These are phyloP conservation scores for Balansia obtecta DNA, from an alignment of 2,329 filamentous ascomycete genomes.

Conservation along the genomic window DNA sequence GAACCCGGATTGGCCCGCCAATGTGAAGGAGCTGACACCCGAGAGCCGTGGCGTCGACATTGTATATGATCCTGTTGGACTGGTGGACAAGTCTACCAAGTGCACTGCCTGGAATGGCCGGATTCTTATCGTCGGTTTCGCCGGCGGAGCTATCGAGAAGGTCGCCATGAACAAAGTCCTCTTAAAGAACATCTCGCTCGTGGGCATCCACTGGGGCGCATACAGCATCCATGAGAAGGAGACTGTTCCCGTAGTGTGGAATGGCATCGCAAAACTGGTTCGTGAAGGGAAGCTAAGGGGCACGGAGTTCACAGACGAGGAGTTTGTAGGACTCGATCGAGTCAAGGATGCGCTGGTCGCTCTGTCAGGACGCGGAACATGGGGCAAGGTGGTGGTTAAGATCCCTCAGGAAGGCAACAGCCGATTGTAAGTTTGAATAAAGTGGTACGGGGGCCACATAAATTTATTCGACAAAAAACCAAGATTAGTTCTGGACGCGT, in stretches of 20 bases:
- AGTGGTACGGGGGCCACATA: no score
- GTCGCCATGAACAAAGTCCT: slow-evolving; percentile 85
- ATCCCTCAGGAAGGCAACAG: slow-evolving; percentile 55
- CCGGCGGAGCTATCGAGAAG: slow-evolving; percentile 65
- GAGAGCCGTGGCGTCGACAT: slow-evolving; percentile 69
- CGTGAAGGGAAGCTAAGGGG: slow-evolving; percentile 65
- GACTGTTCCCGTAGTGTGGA: slow-evolving; percentile 63
- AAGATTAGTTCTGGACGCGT: no score
- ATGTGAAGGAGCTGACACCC: slow-evolving; percentile 68
- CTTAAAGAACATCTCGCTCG: slow-evolving; percentile 83
- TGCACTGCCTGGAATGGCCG: slow-evolving; percentile 90
- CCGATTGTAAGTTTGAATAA: slow-evolving; percentile 31
- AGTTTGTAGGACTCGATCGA: slow-evolving; percentile 71
- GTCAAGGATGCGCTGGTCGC: slow-evolving; percentile 66
- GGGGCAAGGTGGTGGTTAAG: slow-evolving; percentile 93
- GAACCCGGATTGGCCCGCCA: slow-evolving; percentile 46
- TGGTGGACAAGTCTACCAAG: slow-evolving; percentile 79
- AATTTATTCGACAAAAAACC: neutral
- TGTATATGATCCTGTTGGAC: slow-evolving; percentile 86
- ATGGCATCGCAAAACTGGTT: slow-evolving; percentile 68
- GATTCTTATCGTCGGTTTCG: slow-evolving; percentile 80
- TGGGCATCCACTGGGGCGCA: slow-evolving; percentile 85
- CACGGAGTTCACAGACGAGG: slow-evolving; percentile 70
- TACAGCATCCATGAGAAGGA: slow-evolving; percentile 64
- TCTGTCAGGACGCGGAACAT: slow-evolving; percentile 70